Conservation (phyloP, 352 stramenopile genomes). For the Globisporangium echinulatum region DNA sequence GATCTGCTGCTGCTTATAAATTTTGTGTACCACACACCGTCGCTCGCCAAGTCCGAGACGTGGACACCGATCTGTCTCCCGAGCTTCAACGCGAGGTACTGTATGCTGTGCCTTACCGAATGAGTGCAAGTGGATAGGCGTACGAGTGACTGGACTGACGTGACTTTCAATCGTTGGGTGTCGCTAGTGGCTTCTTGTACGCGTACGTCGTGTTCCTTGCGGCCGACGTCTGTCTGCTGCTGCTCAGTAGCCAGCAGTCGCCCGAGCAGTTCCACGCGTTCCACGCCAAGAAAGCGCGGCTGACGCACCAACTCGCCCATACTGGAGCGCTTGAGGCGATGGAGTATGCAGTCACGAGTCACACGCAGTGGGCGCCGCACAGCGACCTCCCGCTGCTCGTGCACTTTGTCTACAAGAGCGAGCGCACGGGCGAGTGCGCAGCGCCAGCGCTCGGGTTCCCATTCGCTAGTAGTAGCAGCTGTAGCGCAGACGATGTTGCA, state of each 20-base stretch:
- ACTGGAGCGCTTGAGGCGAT: constrained; percentile 38
- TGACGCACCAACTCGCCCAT: constrained; percentile 31
- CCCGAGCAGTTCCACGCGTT: constrained; percentile 66
- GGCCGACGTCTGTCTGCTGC: constrained; percentile 42
- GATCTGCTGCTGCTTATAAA: constrained; percentile 62
- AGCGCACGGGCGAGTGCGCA: constrained; percentile 53
- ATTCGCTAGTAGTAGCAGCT: constrained; percentile 18
- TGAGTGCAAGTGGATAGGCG: no score
- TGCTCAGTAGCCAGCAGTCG: constrained; percentile 65
- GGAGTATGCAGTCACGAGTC: constrained; percentile 22
- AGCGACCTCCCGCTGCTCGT: constrained; percentile 44
- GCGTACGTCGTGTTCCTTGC: constrained; percentile 69
- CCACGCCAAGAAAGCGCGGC: constrained; percentile 47
- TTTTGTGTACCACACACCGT: constrained; percentile 68
- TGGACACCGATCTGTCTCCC: constrained; percentile 69
- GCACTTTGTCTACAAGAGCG: constrained; percentile 71
- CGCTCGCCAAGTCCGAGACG: constrained; percentile 52
- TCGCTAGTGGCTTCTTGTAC: constrained; percentile 56
- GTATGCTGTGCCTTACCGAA: neutral
- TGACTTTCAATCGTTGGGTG: neutral
- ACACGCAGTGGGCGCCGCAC: constrained; percentile 41
- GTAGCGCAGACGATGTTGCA: constrained; percentile 21
- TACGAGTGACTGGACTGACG: neutral
- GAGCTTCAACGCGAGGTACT: constrained; percentile 53
- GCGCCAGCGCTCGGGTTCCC: constrained; percentile 34